Evolutionary conservation across 2,329 filamentous ascomycete species (phyloP).

Genomic region (Dactylellina drechsleri): DNA sequence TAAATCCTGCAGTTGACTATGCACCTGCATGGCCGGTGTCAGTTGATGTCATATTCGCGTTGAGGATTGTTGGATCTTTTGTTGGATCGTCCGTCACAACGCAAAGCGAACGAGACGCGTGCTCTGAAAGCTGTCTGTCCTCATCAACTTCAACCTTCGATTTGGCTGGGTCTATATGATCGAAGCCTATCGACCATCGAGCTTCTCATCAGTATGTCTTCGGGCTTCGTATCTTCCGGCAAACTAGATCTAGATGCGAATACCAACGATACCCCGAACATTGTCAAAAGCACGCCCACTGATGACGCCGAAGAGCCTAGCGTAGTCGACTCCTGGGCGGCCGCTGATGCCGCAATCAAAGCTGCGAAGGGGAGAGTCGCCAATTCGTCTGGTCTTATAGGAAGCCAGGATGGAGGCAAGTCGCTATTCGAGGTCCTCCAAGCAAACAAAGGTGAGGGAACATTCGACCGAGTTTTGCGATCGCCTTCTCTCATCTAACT

Average conservation of each 20-base stretch:
- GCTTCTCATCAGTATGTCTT: slow-evolving; percentile 56
- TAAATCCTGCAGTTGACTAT: too few species aligned
- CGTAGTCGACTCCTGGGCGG: slow-evolving; percentile 55
- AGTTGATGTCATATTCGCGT: too few species aligned
- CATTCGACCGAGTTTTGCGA: slow-evolving; percentile 1
- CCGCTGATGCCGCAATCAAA: slow-evolving; percentile 64
- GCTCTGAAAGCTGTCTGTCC: background rate
- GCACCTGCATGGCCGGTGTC: too few species aligned
- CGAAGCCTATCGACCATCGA: background rate
- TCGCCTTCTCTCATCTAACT: slow-evolving; percentile 25
- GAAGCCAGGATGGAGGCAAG: slow-evolving; percentile 68
- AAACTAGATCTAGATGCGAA: slow-evolving; percentile 39
- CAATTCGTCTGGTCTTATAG: slow-evolving; percentile 60
- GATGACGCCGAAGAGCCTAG: slow-evolving; percentile 11
- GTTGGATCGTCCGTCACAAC: too few species aligned
- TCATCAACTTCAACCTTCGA: background rate
- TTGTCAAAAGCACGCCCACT: slow-evolving; percentile 5
- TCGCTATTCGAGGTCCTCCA: slow-evolving; percentile 79
- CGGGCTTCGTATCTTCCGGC: slow-evolving; percentile 59
- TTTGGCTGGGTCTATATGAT: too few species aligned
- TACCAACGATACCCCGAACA: slow-evolving; percentile 1
- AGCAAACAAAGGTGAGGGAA: slow-evolving; percentile 76
- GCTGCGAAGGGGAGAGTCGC: slow-evolving; percentile 69
- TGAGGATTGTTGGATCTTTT: too few species aligned
- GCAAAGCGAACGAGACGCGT: too few species aligned